Conservation (phyloP, 164 flowering plant species). For the Protea cynaroides region DNA sequence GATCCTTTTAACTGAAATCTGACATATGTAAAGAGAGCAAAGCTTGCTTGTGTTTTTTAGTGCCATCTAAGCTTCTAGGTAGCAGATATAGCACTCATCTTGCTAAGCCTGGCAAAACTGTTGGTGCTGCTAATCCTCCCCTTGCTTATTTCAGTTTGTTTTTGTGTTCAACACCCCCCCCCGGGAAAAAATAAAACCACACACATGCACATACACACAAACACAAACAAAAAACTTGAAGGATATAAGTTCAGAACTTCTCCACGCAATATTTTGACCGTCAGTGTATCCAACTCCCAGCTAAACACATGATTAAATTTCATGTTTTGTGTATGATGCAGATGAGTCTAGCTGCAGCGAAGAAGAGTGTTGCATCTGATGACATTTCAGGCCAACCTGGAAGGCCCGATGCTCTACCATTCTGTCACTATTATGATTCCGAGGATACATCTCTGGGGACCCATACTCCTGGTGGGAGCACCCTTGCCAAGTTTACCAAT, state of each 20-base stretch:
- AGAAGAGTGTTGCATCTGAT: constrained; percentile 47
- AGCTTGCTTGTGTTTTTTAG: not conserved
- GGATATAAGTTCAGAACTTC: not conserved
- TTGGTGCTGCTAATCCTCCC: no score
- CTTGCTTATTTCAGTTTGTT: no score
- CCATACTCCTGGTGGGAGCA: constrained; percentile 54
- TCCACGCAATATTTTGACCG: no score
- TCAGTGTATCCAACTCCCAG: no score
- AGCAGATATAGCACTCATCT: not conserved
- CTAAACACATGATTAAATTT: not conserved
- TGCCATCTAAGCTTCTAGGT: not conserved
- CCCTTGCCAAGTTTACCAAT: constrained; percentile 34
- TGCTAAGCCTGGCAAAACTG: no score
- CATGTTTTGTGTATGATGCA: constrained; percentile 22
- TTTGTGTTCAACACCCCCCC: no score
- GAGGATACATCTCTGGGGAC: constrained; percentile 54
- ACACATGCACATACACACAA: no score
- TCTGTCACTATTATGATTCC: constrained; percentile 50
- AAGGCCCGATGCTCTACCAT: constrained; percentile 38
- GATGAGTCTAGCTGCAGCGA: constrained; percentile 77
- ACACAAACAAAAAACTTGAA: no score
- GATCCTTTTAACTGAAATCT: no score
- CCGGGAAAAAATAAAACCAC: no score
- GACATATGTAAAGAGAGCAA: no score
- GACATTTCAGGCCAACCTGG: constrained; percentile 32